Conservation (phyloP, 495 filamentous ascomycete genomes). For the Jackrogersella minutella region DNA sequence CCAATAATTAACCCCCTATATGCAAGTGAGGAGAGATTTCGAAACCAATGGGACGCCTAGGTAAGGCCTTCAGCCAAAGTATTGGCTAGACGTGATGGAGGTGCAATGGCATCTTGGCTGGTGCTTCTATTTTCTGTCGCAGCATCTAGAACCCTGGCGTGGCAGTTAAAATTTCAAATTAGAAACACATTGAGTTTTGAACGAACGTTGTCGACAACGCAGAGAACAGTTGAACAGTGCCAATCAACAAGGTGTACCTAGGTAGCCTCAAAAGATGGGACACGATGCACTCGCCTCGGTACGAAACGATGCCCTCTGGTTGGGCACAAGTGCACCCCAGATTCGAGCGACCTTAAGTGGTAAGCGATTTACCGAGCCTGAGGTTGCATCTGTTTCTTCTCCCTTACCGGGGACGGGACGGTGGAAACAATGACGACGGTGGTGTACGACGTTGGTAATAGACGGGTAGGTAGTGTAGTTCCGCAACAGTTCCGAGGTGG, state of each 20-base stretch:
- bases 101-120: slow-evolving; percentile 33
- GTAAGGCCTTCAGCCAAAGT: not conserved
- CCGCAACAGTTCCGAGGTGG: slow-evolving; percentile 28
- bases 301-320: slow-evolving; percentile 27
- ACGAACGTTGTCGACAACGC: slow-evolving; percentile 33
- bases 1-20: slow-evolving; percentile 33
- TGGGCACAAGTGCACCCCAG: slow-evolving; percentile 36
- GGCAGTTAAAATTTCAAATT: slow-evolving; percentile 36
- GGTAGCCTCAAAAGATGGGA: slow-evolving; percentile 1
- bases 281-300: slow-evolving; percentile 18
- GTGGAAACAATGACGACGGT: slow-evolving; percentile 31
- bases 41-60: slow-evolving; percentile 20
- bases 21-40: slow-evolving; percentile 26
- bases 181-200: slow-evolving; percentile 33
- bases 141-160: slow-evolving; percentile 39
- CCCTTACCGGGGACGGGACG: slow-evolving; percentile 25
- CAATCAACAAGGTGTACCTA: slow-evolving; percentile 24
- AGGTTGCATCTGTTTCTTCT: slow-evolving; percentile 21
- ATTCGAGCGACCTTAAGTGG: slow-evolving; percentile 25
- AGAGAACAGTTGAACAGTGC: slow-evolving; percentile 14
- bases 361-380: slow-evolving; percentile 22
- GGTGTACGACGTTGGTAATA: slow-evolving; percentile 33
- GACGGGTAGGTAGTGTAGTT: slow-evolving; percentile 31
- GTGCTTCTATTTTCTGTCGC: slow-evolving; percentile 30
- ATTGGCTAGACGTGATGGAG: slow-evolving; percentile 34